These are phyloP conservation scores for Colletotrichum viniferum DNA, from an alignment of 2,329 filamentous ascomycete species.

Conservation along the genomic window DNA sequence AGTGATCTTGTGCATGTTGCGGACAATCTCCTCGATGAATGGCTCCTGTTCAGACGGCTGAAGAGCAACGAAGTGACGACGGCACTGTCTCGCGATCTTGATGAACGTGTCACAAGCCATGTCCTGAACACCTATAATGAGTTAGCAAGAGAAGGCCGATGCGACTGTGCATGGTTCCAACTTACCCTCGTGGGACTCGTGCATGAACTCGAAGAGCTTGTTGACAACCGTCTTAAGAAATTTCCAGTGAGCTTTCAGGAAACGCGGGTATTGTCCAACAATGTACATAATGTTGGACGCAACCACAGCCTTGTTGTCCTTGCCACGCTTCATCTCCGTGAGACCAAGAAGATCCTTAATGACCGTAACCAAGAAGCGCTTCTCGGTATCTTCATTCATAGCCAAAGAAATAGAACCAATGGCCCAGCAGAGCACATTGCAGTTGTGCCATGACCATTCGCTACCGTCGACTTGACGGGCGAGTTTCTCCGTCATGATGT, in stretches of 20 bases:
- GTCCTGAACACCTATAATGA: slow-evolving; percentile 80
- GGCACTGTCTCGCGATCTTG: slow-evolving; percentile 98
- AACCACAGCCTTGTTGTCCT: slow-evolving; percentile 99
- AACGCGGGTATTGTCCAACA: slow-evolving; percentile 96
- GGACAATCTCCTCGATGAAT: slow-evolving; percentile 98
- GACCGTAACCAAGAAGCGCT: slow-evolving; percentile 96
- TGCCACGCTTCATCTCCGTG: slow-evolving; percentile 98
- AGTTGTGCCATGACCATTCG: slow-evolving; percentile 99
- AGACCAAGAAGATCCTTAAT: slow-evolving; percentile 97
- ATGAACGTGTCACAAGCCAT: slow-evolving; percentile 99
- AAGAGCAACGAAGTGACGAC: slow-evolving; percentile 93
- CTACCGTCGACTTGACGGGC: slow-evolving; percentile 91
- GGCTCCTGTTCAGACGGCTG: slow-evolving; percentile 94
- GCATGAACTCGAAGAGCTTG: slow-evolving; percentile 99
- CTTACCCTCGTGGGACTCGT: slow-evolving; percentile 95
- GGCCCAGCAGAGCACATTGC: slow-evolving; percentile 99
- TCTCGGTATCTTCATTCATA: slow-evolving; percentile 99
- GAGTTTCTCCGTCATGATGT: slow-evolving; percentile 99
- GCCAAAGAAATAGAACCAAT: slow-evolving; percentile 98
- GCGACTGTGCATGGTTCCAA: not conserved
- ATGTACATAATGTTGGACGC: slow-evolving; percentile 99
- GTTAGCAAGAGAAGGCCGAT: not conserved
- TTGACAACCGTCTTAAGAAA: slow-evolving; percentile 99
- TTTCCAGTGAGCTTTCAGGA: slow-evolving; percentile 99
- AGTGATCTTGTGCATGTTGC: slow-evolving; percentile 94